Base-by-base conservation (phyloP, 2,329 filamentous ascomycete species). In the Sclerotinia subarctica region DNA sequence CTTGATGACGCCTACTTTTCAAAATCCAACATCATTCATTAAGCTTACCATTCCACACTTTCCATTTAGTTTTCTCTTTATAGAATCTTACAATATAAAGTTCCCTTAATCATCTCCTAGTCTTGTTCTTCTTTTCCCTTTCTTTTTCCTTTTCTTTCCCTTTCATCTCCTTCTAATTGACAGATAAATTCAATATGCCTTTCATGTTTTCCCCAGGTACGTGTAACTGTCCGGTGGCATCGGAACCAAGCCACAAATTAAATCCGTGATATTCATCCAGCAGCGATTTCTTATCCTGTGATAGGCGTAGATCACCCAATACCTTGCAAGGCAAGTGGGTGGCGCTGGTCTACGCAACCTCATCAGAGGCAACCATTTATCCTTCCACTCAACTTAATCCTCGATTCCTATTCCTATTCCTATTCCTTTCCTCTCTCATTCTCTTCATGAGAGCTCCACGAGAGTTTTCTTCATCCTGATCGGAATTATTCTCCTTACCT, bases 281-380 rank as follows among this genome's bases (percentile, higher is more conserved):
- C 47, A 56, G 8, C 19, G 26, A 24, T 66, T 38, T 60, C 46
- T 49, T 35, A 38, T 60, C 64, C 47, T 54, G 56, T 62, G 56
- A 53, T 67, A 53, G 64, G 64, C 46, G 56, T 29, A 67, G 46
- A 63, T 66, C 54, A 38, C 46, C 15, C 17, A 32, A 59, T 60
- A 53, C 67, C 66, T 54, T 69, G 68, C 58, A 64, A 64, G 42
- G 66, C 67, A 60, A 63, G 65, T 64, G 65, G 68, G 65, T 64
- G 65, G 68, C 58, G 63, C 26, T 66, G 56, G 68, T 63, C 53
- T 64, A 68, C 69, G 60, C 46, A 51, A 51, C 29, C n/a, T 52
- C 32, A 29, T 32, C n/a, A 47, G 56, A 62, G 56, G 64, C 35
- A 62, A 46, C 64, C 56, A 62, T 49, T 35, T 44, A 60, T 47